Evolutionary conservation across 2,329 filamentous ascomycete genomes (phyloP).

Genomic region (Monilinia polystroma): DNA sequence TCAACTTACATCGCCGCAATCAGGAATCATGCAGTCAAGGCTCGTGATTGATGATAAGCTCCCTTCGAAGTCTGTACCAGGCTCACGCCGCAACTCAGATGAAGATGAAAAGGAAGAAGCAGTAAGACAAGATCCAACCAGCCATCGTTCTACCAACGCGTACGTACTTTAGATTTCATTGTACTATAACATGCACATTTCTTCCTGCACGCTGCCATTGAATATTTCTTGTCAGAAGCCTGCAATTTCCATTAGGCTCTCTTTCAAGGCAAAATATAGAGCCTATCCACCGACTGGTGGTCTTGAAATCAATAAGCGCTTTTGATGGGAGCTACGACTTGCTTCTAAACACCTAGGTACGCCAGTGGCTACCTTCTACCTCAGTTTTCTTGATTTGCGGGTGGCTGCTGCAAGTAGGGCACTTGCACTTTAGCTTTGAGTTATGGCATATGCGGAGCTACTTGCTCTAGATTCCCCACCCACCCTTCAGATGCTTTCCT

Average conservation of each 20-base stretch:
- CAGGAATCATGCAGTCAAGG: constrained; percentile 58
- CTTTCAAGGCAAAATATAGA: not conserved
- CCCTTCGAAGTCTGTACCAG: constrained; percentile 82
- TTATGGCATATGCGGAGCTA: not conserved
- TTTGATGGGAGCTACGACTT: not conserved
- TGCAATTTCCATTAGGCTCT: not conserved
- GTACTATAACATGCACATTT: not conserved
- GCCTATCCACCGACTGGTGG: not conserved
- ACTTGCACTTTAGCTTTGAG: constrained; percentile 11
- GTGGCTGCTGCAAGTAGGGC: constrained; percentile 10
- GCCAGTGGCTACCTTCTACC: not conserved
- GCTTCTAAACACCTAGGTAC: not conserved
- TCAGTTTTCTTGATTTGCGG: not conserved
- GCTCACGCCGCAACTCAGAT: constrained; percentile 85
- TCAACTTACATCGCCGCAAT: constrained; percentile 75
- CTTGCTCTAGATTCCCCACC: not conserved
- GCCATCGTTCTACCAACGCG: constrained; percentile 73
- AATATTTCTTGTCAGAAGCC: not conserved
- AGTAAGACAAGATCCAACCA: constrained; percentile 66
- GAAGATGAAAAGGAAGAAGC: constrained; percentile 82
- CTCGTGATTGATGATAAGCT: constrained; percentile 63
- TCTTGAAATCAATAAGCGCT: not conserved
- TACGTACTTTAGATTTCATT: constrained; percentile 55
- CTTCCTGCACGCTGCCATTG: not conserved
- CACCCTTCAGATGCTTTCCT: not conserved